A percentile compares a stretch with the other conserved stretches of the same genome.
phyloP scores from a whole-genome alignment of 2,329 filamentous ascomycete species.

The Pleoardoris graminearum region DNA sequence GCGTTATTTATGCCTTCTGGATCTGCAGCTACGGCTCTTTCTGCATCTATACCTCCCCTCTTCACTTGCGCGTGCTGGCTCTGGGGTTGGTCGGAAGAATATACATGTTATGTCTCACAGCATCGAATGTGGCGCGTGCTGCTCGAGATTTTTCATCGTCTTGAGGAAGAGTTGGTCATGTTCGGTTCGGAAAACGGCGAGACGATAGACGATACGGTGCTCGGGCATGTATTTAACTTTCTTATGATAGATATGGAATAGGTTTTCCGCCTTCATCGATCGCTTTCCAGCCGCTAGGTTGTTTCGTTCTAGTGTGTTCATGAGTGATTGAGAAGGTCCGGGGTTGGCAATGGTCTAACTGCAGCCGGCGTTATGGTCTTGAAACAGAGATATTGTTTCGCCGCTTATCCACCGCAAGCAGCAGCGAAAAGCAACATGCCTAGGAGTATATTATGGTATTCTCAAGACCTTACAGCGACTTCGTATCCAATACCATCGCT shows the following conservation, averaged over 20 bases:
- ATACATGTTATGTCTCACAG: conserved; percentile 4
- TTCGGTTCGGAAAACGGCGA: conserved; percentile 18
- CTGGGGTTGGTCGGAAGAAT: conserved; percentile 12
- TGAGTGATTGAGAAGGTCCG: conserved; percentile 5
- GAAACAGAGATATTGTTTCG: no score
- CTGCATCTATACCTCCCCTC: conserved; percentile 28
- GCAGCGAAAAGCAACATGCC: no score
- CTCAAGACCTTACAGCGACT: no score
- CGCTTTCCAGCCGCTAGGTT: no score
- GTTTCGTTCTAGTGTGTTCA: not conserved
- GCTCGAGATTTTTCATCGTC: conserved; percentile 5
- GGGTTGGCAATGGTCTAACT: not conserved
- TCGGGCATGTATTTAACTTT: conserved; percentile 40
- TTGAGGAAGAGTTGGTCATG: conserved; percentile 11
- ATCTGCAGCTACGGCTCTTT: conserved; percentile 28
- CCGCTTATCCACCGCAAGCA: no score
- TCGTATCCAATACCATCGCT: no score
- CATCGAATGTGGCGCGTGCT: conserved; percentile 7
- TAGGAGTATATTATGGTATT: no score
- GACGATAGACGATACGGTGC: conserved; percentile 35
- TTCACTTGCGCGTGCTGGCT: conserved; percentile 3
- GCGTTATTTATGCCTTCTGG: conserved; percentile 22
- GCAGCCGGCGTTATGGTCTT: no score
- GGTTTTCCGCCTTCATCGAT: conserved; percentile 26
- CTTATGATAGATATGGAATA: conserved; percentile 30